Conservation (phyloP, 2,329 filamentous ascomycete genomes). For the Bretziella fagacearum region DNA sequence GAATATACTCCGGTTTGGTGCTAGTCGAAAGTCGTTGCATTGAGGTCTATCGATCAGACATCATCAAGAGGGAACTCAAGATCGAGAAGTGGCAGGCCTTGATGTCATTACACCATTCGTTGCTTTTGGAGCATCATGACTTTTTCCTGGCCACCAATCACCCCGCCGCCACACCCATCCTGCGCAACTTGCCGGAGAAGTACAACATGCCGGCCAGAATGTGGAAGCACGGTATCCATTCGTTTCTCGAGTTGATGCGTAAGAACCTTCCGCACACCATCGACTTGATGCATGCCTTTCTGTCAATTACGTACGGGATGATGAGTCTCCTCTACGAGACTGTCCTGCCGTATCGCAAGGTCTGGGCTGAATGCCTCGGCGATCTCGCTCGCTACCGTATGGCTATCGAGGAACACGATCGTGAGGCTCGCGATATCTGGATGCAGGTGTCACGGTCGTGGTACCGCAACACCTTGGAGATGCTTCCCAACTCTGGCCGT, state of each 20-base stretch:
- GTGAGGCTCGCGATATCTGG: slow-evolving; percentile 64
- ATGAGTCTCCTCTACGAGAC: slow-evolving; percentile 78
- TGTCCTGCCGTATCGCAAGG: slow-evolving; percentile 65
- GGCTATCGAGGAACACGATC: slow-evolving; percentile 75
- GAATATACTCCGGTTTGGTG: slow-evolving; percentile 65
- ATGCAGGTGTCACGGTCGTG: slow-evolving; percentile 62
- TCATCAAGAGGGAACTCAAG: slow-evolving; percentile 26
- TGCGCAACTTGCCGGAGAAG: slow-evolving; percentile 55
- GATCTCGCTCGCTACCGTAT: slow-evolving; percentile 72
- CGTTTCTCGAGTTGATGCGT: slow-evolving; percentile 60
- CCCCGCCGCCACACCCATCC: slow-evolving; percentile 51
- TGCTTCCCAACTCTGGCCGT: slow-evolving; percentile 55
- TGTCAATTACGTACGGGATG: slow-evolving; percentile 80
- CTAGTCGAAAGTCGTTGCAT: slow-evolving; percentile 83
- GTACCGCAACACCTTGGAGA: slow-evolving; percentile 71
- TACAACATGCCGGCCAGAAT: slow-evolving; percentile 86
- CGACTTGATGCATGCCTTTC: slow-evolving; percentile 82
- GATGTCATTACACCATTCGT: slow-evolving; percentile 62
- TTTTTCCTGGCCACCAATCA: slow-evolving; percentile 81
- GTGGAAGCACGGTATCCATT: slow-evolving; percentile 88
- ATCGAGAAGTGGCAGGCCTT: slow-evolving; percentile 70
- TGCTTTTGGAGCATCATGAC: slow-evolving; percentile 69
- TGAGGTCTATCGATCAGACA: slow-evolving; percentile 53
- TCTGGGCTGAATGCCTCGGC: slow-evolving; percentile 85
- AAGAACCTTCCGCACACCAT: slow-evolving; percentile 57